phyloP scores from a whole-genome alignment of 1,284 basidiomycete genomes.

The Pseudozyma tsukubaensis region DNA sequence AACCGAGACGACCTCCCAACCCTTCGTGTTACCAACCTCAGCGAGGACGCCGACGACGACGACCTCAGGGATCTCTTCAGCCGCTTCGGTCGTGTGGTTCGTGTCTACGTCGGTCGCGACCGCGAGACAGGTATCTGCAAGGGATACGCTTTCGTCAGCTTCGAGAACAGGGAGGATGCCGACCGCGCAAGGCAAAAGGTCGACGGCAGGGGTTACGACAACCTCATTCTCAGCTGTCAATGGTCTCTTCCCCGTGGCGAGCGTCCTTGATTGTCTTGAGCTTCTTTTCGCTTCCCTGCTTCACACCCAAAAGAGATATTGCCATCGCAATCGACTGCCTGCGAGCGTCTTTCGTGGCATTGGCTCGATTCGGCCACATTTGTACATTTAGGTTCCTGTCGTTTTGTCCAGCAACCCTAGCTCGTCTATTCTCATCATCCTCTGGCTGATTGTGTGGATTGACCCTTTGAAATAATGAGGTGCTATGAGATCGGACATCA shows the following conservation, averaged over 20 bases:
- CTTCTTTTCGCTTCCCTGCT: background rate
- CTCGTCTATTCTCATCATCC: constrained; percentile 7
- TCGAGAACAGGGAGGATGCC: constrained; percentile 83
- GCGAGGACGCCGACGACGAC: constrained; percentile 92
- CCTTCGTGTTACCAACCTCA: constrained; percentile 95
- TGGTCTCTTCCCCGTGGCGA: constrained; percentile 75
- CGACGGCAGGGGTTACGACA: constrained; percentile 91
- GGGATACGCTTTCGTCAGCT: constrained; percentile 95
- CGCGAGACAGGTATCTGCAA: constrained; percentile 94
- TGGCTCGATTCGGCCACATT: constrained; percentile 7
- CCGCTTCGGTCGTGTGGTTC: constrained; percentile 76
- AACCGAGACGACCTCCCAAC: constrained; percentile 88
- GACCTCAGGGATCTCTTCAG: constrained; percentile 91
- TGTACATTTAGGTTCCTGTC: constrained; percentile 40
- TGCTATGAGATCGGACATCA: background rate
- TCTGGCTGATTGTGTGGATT: background rate
- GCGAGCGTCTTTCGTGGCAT: background rate
- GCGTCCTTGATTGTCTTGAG: constrained; percentile 43
- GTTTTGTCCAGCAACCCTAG: constrained; percentile 25
- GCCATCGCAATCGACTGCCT: background rate
- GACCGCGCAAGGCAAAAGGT: constrained; percentile 92
- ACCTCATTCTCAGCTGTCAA: constrained; percentile 84
- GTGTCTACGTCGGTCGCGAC: constrained; percentile 94
- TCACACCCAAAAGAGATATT: constrained; percentile 13
- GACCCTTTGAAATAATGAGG: background rate